Percentiles rank a stretch among this genome's conserved stretches.
phyloP scores from a whole-genome alignment of 768 basidiomycete species.

The Naganishia antarctica region DNA sequence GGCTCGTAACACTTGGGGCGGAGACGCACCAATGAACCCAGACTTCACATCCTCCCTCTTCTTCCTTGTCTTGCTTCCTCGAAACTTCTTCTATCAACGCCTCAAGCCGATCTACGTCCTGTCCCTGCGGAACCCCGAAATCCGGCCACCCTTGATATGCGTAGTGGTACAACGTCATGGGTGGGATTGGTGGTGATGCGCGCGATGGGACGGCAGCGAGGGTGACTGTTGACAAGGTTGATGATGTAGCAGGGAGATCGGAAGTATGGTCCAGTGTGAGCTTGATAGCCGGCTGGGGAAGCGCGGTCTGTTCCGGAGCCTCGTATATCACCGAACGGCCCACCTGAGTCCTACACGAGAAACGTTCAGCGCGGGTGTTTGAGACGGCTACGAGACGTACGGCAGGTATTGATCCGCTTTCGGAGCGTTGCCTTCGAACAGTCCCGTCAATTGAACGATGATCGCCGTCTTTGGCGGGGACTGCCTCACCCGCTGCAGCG shows the following conservation, averaged over 20 bases:
- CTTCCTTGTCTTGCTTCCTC: constrained; percentile 28
- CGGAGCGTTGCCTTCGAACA: constrained; percentile 38
- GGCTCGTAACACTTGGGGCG: constrained; percentile 24
- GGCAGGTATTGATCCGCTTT: constrained; percentile 48
- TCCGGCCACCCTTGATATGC: constrained; percentile 45
- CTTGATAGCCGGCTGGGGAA: neutral
- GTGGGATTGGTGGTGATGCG: neutral
- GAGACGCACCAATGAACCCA: constrained; percentile 42
- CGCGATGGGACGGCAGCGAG: neutral
- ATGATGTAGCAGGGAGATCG: neutral
- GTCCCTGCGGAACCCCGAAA: constrained; percentile 42
- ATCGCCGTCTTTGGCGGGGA: constrained; percentile 28
- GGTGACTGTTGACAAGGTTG: constrained; percentile 8
- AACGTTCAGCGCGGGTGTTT: neutral
- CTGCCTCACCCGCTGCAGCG: constrained; percentile 20
- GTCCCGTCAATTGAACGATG: constrained; percentile 48
- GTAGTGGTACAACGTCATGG: constrained; percentile 36
- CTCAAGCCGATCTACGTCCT: constrained; percentile 32
- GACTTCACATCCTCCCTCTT: constrained; percentile 35
- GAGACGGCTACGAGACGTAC: constrained; percentile 16
- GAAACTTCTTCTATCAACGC: constrained; percentile 28
- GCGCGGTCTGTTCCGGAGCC: neutral
- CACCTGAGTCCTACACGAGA: constrained; percentile 2
- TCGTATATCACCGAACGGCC: constrained; percentile 19
- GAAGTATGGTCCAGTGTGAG: constrained; percentile 5